Evolutionary conservation across 192 early-diverging fungal species (phyloP).

Genomic region (Umbelopsis vinacea): DNA sequence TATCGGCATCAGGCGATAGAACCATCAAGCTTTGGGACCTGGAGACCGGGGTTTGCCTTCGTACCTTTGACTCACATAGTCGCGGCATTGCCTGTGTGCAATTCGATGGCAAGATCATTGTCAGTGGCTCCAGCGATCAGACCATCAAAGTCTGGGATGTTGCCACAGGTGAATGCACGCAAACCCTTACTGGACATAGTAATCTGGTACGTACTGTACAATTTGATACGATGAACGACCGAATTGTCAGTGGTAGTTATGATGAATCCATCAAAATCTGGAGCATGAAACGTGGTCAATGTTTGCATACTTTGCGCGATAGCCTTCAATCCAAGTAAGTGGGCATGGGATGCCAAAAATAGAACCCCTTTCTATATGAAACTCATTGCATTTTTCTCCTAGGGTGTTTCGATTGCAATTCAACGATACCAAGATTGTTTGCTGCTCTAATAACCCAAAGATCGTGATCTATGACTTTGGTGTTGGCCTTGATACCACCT

Average conservation of each 20-base stretch:
- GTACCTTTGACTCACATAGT: constrained; percentile 79
- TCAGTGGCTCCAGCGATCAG: constrained; percentile 82
- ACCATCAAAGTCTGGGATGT: constrained; percentile 74
- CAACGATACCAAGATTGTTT: constrained; percentile 80
- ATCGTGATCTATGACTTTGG: constrained; percentile 78
- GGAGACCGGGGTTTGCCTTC: constrained; percentile 68
- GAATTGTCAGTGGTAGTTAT: constrained; percentile 88
- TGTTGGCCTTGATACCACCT: constrained; percentile 57
- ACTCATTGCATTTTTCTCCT: constrained; percentile 1
- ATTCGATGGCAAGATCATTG: constrained; percentile 77
- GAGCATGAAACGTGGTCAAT: constrained; percentile 70
- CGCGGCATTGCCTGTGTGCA: constrained; percentile 86
- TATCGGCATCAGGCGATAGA: constrained; percentile 81
- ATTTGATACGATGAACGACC: constrained; percentile 54
- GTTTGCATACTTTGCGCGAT: constrained; percentile 58
- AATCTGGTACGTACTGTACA: constrained; percentile 77
- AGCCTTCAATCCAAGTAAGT: constrained; percentile 60
- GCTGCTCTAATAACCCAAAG: constrained; percentile 76
- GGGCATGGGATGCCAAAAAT: neutral
- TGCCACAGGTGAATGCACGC: constrained; percentile 46
- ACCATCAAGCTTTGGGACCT: constrained; percentile 82
- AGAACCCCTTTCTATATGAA: neutral
- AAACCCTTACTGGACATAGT: constrained; percentile 59
- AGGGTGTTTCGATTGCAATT: constrained; percentile 86
- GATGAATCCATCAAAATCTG: constrained; percentile 90